phyloP scores from a whole-genome alignment of 2,329 filamentous ascomycete species.

The Colletotrichum sp. region DNA sequence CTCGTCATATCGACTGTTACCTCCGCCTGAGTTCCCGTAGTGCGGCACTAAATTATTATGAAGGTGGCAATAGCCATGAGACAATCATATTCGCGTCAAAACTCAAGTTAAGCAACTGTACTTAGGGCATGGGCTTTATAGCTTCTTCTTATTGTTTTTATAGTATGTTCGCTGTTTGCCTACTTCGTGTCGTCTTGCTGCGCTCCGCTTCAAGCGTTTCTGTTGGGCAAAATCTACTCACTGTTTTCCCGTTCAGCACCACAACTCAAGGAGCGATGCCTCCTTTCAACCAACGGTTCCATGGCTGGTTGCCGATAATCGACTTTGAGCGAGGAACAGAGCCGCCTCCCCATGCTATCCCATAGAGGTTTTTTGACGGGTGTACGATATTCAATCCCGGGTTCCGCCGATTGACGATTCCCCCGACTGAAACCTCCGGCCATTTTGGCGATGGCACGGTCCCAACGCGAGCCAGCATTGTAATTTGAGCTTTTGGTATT shows the following conservation, averaged over 20 bases:
- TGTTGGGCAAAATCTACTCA: neutral
- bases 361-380: neutral
- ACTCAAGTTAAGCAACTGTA: neutral
- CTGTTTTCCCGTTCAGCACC: neutral
- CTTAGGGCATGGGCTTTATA: neutral
- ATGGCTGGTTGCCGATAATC: neutral
- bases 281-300: neutral
- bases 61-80: neutral
- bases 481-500: neutral
- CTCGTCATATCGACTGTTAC: neutral
- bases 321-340: neutral
- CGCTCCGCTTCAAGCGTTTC: neutral
- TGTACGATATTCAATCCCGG: neutral
- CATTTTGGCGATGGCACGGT: too few species aligned
- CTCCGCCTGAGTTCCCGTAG: neutral
- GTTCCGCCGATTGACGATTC: neutral
- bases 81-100: neutral
- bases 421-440: too few species aligned
- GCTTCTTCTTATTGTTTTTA: neutral
- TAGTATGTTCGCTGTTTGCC: neutral
- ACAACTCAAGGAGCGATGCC: neutral
- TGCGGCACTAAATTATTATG: neutral
- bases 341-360: neutral
- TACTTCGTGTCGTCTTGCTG: neutral
- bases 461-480: neutral